Evolutionary conservation across 352 stramenopile genomes (phyloP).

Genomic region (Pythium dissotocum): DNA sequence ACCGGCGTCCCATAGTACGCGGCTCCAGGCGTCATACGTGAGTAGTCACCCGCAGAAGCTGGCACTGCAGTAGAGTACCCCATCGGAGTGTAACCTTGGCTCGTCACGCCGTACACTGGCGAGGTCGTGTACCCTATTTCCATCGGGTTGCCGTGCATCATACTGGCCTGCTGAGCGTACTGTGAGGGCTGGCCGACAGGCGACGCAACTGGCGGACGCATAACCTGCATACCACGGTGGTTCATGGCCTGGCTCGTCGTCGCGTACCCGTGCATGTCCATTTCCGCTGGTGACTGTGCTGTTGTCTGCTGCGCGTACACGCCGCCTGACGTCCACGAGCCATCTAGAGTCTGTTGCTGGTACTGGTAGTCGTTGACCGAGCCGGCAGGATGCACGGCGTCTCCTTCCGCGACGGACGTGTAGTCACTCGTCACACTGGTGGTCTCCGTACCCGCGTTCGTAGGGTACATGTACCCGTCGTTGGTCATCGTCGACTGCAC

Average conservation of each 20-base stretch:
- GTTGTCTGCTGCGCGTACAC: slow-evolving; percentile 1
- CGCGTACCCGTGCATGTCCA: neutral
- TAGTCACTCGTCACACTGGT: slow-evolving; percentile 21
- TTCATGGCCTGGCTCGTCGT: neutral
- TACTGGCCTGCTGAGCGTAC: slow-evolving; percentile 17
- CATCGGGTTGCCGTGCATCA: slow-evolving; percentile 27
- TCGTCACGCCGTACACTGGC: slow-evolving; percentile 5
- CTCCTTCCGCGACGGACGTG: slow-evolving; percentile 9
- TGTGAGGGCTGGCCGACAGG: slow-evolving; percentile 7
- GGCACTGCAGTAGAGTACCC: slow-evolving; percentile 15
- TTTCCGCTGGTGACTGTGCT: neutral
- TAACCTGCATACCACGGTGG: neutral
- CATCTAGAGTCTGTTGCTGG: neutral
- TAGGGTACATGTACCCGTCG: slow-evolving; percentile 25
- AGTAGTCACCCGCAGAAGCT: slow-evolving; percentile 25
- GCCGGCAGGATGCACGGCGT: slow-evolving; percentile 27
- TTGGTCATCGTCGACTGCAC: neutral
- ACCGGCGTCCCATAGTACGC: slow-evolving; percentile 26
- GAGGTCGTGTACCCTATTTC: slow-evolving; percentile 25
- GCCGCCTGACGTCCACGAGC: slow-evolving; percentile 2
- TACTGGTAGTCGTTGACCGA: slow-evolving; percentile 18
- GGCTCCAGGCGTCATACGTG: slow-evolving; percentile 28
- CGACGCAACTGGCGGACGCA: neutral
- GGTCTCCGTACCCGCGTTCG: neutral
- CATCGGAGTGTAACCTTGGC: slow-evolving; percentile 24